phyloP scores from a whole-genome alignment of 2,329 filamentous ascomycete genomes.

The Trichoderma afroharzianum region DNA sequence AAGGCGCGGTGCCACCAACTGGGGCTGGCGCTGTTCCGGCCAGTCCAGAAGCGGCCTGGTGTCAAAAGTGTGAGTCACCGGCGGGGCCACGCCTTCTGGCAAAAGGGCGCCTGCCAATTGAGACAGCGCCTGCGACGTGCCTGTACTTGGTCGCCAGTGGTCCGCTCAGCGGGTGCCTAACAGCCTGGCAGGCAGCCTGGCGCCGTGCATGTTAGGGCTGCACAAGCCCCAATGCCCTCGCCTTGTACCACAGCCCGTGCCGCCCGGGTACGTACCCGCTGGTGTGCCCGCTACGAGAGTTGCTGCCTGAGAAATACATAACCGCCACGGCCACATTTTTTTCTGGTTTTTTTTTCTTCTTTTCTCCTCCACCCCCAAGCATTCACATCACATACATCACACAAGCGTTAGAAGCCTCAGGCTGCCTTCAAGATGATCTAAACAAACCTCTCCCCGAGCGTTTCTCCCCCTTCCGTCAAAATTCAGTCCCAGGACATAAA shows the following conservation, averaged over 20 bases:
- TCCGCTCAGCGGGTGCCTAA: slow-evolving; percentile 3
- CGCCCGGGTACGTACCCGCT: slow-evolving; percentile 1
- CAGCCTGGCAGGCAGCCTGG: slow-evolving; percentile 1
- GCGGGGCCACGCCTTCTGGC: slow-evolving; percentile 25
- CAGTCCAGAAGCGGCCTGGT: slow-evolving; percentile 30
- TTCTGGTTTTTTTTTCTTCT: slow-evolving; percentile 26
- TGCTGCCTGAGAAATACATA: slow-evolving; percentile 50
- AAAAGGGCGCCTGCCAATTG: slow-evolving; percentile 24
- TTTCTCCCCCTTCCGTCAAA: slow-evolving; percentile 43
- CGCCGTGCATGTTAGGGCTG: slow-evolving; percentile 10
- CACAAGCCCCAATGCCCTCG: neutral
- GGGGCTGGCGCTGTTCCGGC: slow-evolving; percentile 22
- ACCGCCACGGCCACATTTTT: slow-evolving; percentile 25
- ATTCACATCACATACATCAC: slow-evolving; percentile 32
- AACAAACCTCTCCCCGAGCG: slow-evolving; percentile 41
- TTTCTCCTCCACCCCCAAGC: slow-evolving; percentile 35
- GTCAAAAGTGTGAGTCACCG: slow-evolving; percentile 35
- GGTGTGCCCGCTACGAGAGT: slow-evolving; percentile 23
- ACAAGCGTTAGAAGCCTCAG: slow-evolving; percentile 32
- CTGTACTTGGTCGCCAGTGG: neutral
- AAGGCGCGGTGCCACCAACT: slow-evolving; percentile 14
- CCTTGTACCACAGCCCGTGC: slow-evolving; percentile 20
- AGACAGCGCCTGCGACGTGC: neutral
- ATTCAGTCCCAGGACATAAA: slow-evolving; percentile 48
- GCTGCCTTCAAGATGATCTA: slow-evolving; percentile 57